phyloP scores from a whole-genome alignment of 371 early-diverging fungal genomes.

The Saksenaea oblongispora region DNA sequence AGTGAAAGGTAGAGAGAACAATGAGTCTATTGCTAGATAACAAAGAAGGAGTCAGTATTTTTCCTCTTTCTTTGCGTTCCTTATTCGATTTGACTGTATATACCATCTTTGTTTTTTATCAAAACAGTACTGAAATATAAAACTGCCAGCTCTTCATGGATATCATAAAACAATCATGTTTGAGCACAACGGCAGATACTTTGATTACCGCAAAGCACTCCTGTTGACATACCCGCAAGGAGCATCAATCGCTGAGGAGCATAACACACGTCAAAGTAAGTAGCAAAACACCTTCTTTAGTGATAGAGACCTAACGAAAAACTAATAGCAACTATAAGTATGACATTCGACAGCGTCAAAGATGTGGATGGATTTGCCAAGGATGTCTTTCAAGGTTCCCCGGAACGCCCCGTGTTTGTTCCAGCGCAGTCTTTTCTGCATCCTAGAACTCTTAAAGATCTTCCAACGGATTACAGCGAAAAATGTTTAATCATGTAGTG shows the following conservation, averaged over 20 bases:
- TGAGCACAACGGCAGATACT: conserved; percentile 5
- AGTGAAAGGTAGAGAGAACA: too few relatives aligned
- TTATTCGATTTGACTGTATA: neutral
- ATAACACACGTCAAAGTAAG: conserved; percentile 11
- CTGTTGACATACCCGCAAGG: conserved; percentile 7
- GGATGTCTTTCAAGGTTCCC: conserved; percentile 2
- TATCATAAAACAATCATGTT: neutral
- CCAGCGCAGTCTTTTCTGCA: conserved; percentile 13
- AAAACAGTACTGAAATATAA: neutral
- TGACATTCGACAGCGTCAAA: conserved; percentile 15
- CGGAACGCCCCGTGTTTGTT: conserved; percentile 10
- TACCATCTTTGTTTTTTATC: neutral
- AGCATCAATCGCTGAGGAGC: conserved; percentile 3
- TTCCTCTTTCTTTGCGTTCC: too few relatives aligned
- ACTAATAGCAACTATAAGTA: conserved; percentile 11
- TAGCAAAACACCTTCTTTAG: neutral
- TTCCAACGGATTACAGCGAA: conserved; percentile 21
- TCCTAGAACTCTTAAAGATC: conserved; percentile 9
- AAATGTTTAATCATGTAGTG: conserved; percentile 16
- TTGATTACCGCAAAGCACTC: conserved; percentile 9
- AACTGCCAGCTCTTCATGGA: neutral
- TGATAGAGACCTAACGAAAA: neutral
- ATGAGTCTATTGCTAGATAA: too few relatives aligned
- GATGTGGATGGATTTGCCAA: conserved; percentile 15
- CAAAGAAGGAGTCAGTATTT: too few relatives aligned